Evolutionary conservation across 352 stramenopile genomes (phyloP), one percentile per base, ranked within the genome.

Genomic region (Stramenopiles sp.): DNA sequence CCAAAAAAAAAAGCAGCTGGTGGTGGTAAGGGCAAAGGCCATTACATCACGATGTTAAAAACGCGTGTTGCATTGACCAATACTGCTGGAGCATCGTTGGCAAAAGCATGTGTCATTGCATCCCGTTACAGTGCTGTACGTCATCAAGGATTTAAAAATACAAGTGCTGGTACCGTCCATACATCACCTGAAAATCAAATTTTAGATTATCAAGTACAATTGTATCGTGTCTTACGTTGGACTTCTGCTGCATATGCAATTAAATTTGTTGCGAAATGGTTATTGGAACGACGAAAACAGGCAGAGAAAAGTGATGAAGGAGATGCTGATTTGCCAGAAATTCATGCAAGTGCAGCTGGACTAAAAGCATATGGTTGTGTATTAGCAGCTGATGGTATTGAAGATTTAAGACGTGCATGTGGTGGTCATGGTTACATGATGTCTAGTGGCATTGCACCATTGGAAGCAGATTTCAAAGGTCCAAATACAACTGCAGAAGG

Each of bases 391-490:
- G 31, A 91, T 79, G 93, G 90, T 6, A 97, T 98, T 78, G 95
- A 98, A 82, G 85, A 90, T 79, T 97, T 91, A 79, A 90, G 95
- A 33, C 96, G 97, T 82, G 88, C 89, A 77, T 98, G 94, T 84
- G 95, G 95, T 23, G 95, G 95, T 63, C 94, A 96, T 80, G 95
- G 95, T 1, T 98, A 96, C 85, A 90, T 95, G 69, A 81, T 88
- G 7, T 91, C 89, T 80, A 96, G 88, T 53, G 93, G 90, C 1
- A 84, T 98, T 23, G 88, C 92, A 0, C 88, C 94, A 73, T 81
- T 97, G 27, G 85, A 95, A 6, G 90, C 90, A 0, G 92, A 95
- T 74, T 98, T 97, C 78, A 90, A 95, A 0, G 93, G 97, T 80
- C 96, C 95, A 78, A 94, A 95, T 65, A 98, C 94, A 0, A 98